Conservation (phyloP, 176 grass and related monocot species). For the Aegilops sharonensis region DNA sequence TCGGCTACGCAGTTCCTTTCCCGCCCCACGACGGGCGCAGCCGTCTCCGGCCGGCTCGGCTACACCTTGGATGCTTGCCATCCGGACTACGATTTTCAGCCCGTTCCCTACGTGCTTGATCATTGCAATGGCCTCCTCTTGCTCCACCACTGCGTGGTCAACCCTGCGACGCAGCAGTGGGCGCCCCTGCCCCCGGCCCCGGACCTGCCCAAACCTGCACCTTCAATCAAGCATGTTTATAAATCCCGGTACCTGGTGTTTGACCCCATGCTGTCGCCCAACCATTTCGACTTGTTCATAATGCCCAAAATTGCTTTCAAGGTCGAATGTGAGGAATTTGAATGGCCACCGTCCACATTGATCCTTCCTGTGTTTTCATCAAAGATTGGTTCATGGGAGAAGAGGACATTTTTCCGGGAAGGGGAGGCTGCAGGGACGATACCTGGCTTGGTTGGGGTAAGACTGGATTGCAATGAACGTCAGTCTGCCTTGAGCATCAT, state of each 20-base stretch:
- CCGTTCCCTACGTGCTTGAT: background rate
- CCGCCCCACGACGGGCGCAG: background rate
- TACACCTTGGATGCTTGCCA: background rate
- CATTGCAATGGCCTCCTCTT: constrained; percentile 10
- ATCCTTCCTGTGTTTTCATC: constrained; percentile 23
- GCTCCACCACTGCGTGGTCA: background rate
- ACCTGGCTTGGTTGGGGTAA: background rate
- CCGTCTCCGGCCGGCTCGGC: background rate
- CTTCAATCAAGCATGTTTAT: background rate
- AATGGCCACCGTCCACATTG: constrained; percentile 7
- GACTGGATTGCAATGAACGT: background rate
- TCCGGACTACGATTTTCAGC: background rate
- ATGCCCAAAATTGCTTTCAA: background rate
- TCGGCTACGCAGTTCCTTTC: background rate
- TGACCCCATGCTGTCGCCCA: background rate
- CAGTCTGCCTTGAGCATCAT: background rate
- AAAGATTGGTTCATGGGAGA: constrained; percentile 9
- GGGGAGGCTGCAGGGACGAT: background rate
- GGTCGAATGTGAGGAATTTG: background rate
- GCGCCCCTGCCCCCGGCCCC: background rate
- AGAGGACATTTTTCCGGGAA: background rate
- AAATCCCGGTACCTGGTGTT: background rate
- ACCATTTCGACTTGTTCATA: background rate
- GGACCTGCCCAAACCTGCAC: background rate
- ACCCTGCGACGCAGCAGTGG: background rate